Conservation (phyloP, 495 filamentous ascomycete genomes). For the Penicillium simplicissimum region DNA sequence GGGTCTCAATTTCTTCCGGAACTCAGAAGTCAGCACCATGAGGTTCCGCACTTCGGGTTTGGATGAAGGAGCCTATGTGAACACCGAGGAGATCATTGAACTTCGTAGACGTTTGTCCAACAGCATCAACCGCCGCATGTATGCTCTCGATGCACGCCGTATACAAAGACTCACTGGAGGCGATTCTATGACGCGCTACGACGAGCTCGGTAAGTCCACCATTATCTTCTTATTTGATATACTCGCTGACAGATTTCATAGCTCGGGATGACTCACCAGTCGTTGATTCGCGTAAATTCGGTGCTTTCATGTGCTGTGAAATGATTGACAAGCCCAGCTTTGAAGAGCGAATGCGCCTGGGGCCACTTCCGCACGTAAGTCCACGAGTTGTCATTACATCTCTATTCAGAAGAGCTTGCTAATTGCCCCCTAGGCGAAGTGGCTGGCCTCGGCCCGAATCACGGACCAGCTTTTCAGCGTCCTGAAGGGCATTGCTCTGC, state of each 20-base stretch:
- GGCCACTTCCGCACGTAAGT: constrained; percentile 44
- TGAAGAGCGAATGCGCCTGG: constrained; percentile 43
- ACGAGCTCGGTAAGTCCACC: constrained; percentile 38
- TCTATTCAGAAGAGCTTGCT: background rate
- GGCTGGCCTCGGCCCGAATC: constrained; percentile 39
- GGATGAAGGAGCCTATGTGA: constrained; percentile 42
- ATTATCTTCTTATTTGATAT: background rate
- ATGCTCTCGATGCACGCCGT: constrained; percentile 42
- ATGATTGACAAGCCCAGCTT: constrained; percentile 37
- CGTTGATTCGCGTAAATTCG: constrained; percentile 38
- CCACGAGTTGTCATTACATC: background rate
- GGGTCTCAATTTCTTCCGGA: constrained; percentile 44
- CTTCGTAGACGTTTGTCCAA: constrained; percentile 37
- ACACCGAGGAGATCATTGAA: constrained; percentile 43
- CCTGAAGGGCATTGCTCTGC: constrained; percentile 34
- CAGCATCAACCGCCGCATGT: constrained; percentile 46
- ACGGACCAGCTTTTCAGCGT: constrained; percentile 40
- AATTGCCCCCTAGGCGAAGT: constrained; percentile 33
- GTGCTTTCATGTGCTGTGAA: constrained; percentile 51
- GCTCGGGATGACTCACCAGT: constrained; percentile 32
- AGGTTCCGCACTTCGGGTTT: constrained; percentile 37
- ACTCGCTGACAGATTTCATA: constrained; percentile 18
- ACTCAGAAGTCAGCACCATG: constrained; percentile 35
- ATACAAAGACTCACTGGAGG: constrained; percentile 45
- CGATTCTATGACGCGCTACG: constrained; percentile 35